A percentile compares a stretch with the other conserved stretches of the same genome.
These are phyloP conservation scores for Saturnispora ahearnii DNA, from an alignment of 805 yeast genomes.

Conservation along the genomic window DNA sequence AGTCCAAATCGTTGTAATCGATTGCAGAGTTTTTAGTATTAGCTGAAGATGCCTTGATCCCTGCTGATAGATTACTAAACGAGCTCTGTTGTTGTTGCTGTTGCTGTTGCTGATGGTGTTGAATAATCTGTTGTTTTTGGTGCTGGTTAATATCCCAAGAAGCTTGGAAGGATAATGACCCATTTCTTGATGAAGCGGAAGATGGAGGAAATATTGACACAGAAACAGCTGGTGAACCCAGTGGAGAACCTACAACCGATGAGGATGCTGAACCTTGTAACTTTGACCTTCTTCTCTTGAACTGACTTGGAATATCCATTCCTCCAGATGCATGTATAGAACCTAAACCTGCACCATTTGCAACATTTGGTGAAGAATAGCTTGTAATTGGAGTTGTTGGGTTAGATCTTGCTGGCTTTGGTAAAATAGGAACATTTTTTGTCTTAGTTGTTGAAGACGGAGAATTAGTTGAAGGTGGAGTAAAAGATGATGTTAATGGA, in stretches of 20 bases:
- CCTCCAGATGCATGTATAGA: neutral
- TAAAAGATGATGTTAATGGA: constrained; percentile 2
- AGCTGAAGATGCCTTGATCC: constrained; percentile 12
- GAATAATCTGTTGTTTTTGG: neutral
- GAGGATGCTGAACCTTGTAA: constrained; percentile 12
- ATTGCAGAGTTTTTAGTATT: constrained; percentile 1
- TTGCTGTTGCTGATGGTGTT: neutral
- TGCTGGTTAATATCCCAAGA: constrained; percentile 7
- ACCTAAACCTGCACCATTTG: neutral
- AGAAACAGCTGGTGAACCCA: constrained; percentile 10
- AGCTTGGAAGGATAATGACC: constrained; percentile 19
- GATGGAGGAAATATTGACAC: constrained; percentile 11
- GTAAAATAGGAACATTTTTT: constrained; percentile 29
- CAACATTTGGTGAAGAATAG: constrained; percentile 2
- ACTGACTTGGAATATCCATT: constrained; percentile 13
- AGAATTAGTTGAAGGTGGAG: constrained; percentile 6
- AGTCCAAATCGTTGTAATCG: constrained; percentile 25
- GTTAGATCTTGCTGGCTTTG: constrained; percentile 24
- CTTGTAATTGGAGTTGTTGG: constrained; percentile 19
- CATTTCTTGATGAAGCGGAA: constrained; percentile 21
- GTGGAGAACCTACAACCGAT: constrained; percentile 17
- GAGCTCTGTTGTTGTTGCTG: neutral
- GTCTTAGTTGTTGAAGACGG: constrained; percentile 10
- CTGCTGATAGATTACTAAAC: constrained; percentile 16
- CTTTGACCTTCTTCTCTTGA: constrained; percentile 27